Percentiles rank a stretch among this genome's conserved stretches.
These are phyloP conservation scores for Dioscorea cayenensis DNA, from an alignment of 116 monocot genomes.

Conservation along the genomic window DNA sequence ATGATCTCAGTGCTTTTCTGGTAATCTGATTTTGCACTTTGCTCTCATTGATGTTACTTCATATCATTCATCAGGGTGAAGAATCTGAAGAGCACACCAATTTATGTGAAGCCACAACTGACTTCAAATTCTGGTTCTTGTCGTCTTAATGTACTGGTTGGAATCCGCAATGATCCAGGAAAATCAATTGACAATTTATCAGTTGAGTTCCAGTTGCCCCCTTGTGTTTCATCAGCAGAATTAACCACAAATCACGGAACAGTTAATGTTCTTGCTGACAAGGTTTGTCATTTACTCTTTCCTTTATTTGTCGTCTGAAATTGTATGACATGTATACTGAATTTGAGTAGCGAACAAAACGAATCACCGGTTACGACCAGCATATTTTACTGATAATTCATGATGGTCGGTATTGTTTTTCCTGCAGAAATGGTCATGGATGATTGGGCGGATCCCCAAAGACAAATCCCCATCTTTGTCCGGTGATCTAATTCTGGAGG, in stretches of 20 bases:
- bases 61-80: conserved; percentile 50
- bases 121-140: conserved; percentile 61
- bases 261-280: conserved; percentile 60
- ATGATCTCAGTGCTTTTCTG: background rate
- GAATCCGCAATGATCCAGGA: conserved; percentile 83
- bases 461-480: conserved; percentile 71
- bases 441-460: conserved; percentile 78
- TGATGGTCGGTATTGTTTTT: background rate
- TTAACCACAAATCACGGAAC: conserved; percentile 78
- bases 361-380: background rate
- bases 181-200: conserved; percentile 61
- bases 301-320: background rate
- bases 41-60: background rate
- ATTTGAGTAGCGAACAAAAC: background rate
- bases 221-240: conserved; percentile 55
- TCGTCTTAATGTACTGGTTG: conserved; percentile 63
- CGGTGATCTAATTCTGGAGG: conserved; percentile 54
- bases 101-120: conserved; percentile 88
- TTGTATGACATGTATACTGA: background rate
- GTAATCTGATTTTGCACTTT: background rate
- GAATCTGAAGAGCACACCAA: conserved; percentile 69
- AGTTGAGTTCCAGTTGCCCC: conserved; percentile 64
- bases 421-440: conserved; percentile 54
- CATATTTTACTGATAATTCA: background rate
- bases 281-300: conserved; percentile 30